A percentile compares a stretch with the other conserved stretches of the same genome.
Conservation (phyloP, 441 rosid genomes). For the Erodium texanum region DNA sequence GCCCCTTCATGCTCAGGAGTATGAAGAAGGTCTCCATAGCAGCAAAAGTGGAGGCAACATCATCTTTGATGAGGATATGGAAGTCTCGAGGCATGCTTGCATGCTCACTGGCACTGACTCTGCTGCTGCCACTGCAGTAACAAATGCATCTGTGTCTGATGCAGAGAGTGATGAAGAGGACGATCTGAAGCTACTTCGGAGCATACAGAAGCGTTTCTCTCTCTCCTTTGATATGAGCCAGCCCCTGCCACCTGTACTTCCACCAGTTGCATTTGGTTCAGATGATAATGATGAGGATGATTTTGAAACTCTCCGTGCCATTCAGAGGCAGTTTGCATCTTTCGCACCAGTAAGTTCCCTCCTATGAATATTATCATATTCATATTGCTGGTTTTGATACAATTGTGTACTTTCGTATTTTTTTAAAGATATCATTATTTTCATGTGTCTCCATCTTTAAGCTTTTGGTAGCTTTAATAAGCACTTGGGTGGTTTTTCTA, state of each 20-base stretch:
- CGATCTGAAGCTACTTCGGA: conserved; percentile 48
- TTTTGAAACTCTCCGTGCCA: conserved; percentile 59
- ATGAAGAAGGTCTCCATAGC: conserved; percentile 20
- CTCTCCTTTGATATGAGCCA: conserved; percentile 21
- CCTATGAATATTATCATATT: neutral
- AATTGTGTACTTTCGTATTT: neutral
- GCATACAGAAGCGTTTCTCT: conserved; percentile 38
- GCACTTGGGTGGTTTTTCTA: neutral
- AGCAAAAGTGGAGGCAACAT: conserved; percentile 32
- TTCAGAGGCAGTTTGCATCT: conserved; percentile 54
- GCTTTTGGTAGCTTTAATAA: too few relatives aligned
- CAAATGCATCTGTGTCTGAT: conserved; percentile 29
- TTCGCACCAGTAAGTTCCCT: conserved; percentile 23
- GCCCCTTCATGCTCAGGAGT: conserved; percentile 16
- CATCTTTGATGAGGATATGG: conserved; percentile 50
- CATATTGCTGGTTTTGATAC: neutral
- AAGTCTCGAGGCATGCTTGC: conserved; percentile 37
- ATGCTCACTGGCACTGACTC: too few relatives aligned
- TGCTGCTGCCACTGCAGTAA: conserved; percentile 5
- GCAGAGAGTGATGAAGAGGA: conserved; percentile 30
- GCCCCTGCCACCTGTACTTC: conserved; percentile 26
- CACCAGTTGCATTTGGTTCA: conserved; percentile 11
- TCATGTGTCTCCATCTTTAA: too few relatives aligned
- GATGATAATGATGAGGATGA: conserved; percentile 57
- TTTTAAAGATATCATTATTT: neutral